phyloP scores from a whole-genome alignment of 345 rosid genomes.

The Clausena lansium region DNA sequence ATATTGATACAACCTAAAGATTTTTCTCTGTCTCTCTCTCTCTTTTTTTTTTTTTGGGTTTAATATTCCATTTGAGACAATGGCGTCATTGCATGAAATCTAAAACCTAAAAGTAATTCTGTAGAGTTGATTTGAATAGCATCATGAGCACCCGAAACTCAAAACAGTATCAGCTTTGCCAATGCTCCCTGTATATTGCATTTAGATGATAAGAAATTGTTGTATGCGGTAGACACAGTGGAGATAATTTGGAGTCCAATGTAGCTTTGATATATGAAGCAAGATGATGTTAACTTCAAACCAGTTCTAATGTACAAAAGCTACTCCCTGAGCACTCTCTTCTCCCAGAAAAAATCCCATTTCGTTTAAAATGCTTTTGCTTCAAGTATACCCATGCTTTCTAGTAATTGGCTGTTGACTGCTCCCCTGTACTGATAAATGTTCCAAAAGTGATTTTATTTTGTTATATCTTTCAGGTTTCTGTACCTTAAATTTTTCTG shows the following conservation, averaged over 20 bases:
- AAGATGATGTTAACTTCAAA: neutral
- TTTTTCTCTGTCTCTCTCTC: too few species aligned
- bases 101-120: neutral
- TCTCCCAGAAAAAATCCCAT: neutral
- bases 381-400: neutral
- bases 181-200: neutral
- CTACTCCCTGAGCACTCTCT: neutral
- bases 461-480: slow-evolving; percentile 34
- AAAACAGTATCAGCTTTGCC: neutral
- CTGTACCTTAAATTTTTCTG: slow-evolving; percentile 45
- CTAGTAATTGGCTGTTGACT: neutral
- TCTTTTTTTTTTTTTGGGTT: neutral
- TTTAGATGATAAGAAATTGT: neutral
- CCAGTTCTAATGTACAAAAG: neutral
- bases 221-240: neutral
- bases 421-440: neutral
- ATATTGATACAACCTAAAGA: neutral
- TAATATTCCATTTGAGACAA: neutral
- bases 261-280: neutral
- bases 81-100: too few species aligned
- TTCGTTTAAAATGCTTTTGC: slow-evolving; percentile 6
- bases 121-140: neutral
- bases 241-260: neutral
- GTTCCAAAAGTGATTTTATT: neutral
- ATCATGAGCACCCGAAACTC: neutral